Percentiles rank a stretch among this genome's conserved stretches.
Conservation (phyloP, 1,284 basidiomycete genomes). For the Apiotrichum akiyoshidainum region DNA sequence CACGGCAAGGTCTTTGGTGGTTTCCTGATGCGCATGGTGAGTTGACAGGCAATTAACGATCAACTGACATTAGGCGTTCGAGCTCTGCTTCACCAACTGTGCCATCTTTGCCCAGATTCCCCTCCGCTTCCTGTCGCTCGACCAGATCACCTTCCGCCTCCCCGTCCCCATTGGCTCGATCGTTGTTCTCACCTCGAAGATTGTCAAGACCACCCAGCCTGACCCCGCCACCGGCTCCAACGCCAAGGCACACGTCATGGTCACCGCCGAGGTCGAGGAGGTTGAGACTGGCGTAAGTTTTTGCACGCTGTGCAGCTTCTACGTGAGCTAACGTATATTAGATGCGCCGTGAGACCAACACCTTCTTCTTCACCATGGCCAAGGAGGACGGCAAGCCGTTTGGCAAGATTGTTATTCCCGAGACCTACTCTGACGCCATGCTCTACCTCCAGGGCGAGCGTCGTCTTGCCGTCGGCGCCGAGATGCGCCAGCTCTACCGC, state of each 20-base stretch:
- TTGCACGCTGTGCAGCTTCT: no score
- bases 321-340: slow-evolving; percentile 6
- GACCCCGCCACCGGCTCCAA: slow-evolving; percentile 27
- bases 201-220: slow-evolving; percentile 51
- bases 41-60: slow-evolving; percentile 3
- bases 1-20: slow-evolving; percentile 79
- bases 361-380: slow-evolving; percentile 54
- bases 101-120: slow-evolving; percentile 66
- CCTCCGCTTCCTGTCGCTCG: slow-evolving; percentile 70
- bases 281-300: slow-evolving; percentile 64
- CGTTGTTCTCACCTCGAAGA: slow-evolving; percentile 65
- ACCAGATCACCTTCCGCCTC: slow-evolving; percentile 72
- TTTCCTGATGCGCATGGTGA: slow-evolving; percentile 62
- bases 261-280: slow-evolving; percentile 72
- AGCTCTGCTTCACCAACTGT: slow-evolving; percentile 72
- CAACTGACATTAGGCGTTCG: slow-evolving; percentile 8
- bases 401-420: slow-evolving; percentile 62
- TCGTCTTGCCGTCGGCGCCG: slow-evolving; percentile 49
- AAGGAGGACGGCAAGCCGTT: slow-evolving; percentile 49
- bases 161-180: slow-evolving; percentile 79
- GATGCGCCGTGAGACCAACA: slow-evolving; percentile 47
- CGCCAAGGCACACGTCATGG: slow-evolving; percentile 62
- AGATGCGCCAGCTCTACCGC: slow-evolving; percentile 48
- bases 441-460: slow-evolving; percentile 73
- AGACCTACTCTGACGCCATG: slow-evolving; percentile 65